A percentile compares a stretch with the other conserved stretches of the same genome.
phyloP scores from a whole-genome alignment of 495 filamentous ascomycete genomes.

The Hypomontagnella submonticulosa region DNA sequence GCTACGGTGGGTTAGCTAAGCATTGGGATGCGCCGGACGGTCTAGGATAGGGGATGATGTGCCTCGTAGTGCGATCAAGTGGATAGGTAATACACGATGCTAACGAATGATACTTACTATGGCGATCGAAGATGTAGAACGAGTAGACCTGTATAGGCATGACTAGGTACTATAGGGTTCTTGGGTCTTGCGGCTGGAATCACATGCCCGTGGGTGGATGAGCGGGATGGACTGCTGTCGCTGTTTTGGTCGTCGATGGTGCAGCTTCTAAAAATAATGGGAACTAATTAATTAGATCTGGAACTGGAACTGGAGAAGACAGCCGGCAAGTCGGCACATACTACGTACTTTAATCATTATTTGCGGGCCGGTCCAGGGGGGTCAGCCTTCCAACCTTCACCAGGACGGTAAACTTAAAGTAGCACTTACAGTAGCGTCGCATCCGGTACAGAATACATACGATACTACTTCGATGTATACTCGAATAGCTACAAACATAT shows the following conservation, averaged over 20 bases:
- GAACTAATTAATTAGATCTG: too few relatives aligned
- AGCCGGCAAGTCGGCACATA: constrained; percentile 40
- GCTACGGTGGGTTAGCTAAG: constrained; percentile 58
- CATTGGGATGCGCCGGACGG: too few relatives aligned
- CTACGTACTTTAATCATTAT: constrained; percentile 23
- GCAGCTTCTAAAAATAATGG: constrained; percentile 41
- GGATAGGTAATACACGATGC: background rate
- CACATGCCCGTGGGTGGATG: constrained; percentile 43
- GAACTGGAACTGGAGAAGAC: constrained; percentile 8
- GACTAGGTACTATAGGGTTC: constrained; percentile 26
- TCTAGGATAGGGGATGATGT: too few relatives aligned
- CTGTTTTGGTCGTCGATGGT: constrained; percentile 1
- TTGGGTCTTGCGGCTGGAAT: constrained; percentile 41
- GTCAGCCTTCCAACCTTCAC: constrained; percentile 13
- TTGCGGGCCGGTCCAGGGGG: constrained; percentile 36
- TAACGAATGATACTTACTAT: constrained; percentile 70
- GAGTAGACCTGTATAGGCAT: constrained; percentile 89
- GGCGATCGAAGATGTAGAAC: constrained; percentile 98
- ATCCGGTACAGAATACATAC: constrained; percentile 8
- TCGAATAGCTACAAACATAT: too few relatives aligned
- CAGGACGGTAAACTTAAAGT: constrained; percentile 11
- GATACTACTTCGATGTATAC: too few relatives aligned
- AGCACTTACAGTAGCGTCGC: constrained; percentile 20
- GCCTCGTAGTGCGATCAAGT: background rate
- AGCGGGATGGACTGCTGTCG: background rate